A percentile compares a stretch with the other conserved stretches of the same genome.
Evolutionary conservation across 2,329 filamentous ascomycete species (phyloP).

Genomic region (Cladosporium sp.): DNA sequence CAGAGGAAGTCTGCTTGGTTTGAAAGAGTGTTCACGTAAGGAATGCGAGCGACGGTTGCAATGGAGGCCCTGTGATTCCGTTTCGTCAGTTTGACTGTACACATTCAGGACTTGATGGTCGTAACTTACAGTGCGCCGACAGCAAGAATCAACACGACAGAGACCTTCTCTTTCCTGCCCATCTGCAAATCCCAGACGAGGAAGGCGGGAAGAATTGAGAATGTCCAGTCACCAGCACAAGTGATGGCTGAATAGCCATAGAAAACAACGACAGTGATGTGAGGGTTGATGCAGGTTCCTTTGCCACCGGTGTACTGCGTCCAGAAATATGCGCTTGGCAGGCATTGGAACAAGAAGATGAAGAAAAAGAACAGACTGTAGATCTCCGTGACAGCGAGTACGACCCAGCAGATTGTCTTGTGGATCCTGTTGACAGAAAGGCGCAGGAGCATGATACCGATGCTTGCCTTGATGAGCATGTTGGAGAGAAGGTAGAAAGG

Average conservation of each 20-base stretch:
- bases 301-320: slow-evolving; percentile 14
- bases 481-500: slow-evolving; percentile 18
- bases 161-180: slow-evolving; percentile 26
- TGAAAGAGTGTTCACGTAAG: slow-evolving; percentile 15
- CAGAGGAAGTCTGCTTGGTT: slow-evolving; percentile 15
- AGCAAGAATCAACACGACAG: slow-evolving; percentile 29
- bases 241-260: slow-evolving; percentile 18
- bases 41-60: slow-evolving; percentile 17
- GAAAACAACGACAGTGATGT: slow-evolving; percentile 7
- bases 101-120: background rate
- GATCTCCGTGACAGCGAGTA: slow-evolving; percentile 15
- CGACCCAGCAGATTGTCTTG: slow-evolving; percentile 12
- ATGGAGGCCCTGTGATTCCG: slow-evolving; percentile 13
- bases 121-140: slow-evolving; percentile 26
- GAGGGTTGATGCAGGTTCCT: slow-evolving; percentile 14
- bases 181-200: slow-evolving; percentile 30
- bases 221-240: slow-evolving; percentile 18
- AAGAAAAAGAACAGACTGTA: slow-evolving; percentile 19
- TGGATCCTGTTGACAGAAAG: slow-evolving; percentile 13
- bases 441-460: slow-evolving; percentile 19
- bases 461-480: slow-evolving; percentile 20
- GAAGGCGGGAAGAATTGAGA: slow-evolving; percentile 26
- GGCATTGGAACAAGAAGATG: slow-evolving; percentile 19
- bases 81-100: background rate
- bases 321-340: slow-evolving; percentile 18